Evolutionary conservation across 2,329 filamentous ascomycete genomes (phyloP), one percentile per base, ranked within the genome.

Genomic region (Akanthomyces dipterigenus): DNA sequence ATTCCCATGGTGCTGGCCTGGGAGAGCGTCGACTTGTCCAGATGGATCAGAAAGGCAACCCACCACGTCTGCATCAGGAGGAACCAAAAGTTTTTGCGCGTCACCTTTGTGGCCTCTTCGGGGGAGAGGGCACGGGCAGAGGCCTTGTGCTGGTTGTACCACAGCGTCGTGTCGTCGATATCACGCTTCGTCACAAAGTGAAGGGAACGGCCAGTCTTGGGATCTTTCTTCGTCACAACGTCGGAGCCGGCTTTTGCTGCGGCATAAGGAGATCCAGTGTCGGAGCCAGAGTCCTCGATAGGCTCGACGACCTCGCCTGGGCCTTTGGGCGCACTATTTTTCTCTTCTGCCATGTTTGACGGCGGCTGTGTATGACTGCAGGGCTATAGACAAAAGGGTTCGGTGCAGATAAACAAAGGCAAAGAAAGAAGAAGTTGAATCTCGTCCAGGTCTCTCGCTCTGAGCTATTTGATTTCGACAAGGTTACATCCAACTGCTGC

Each of bases 1-100:
- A 68, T 65, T 36, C 67, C 67, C 66, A 68, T 68, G 45, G 65
- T 66, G 48, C 64, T 67, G 38, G 67, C 67, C 50, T 65, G 63
- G 1, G 65, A 65, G 2, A 68, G 64, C 0, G 67, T 68, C 20
- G 67, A 68, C 53, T 68, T 67, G 63, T 68, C 67, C 6, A 68
- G 60, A 55, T 68, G 67, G 53, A 68, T 68, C n/a, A 68, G 56
- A 50, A 68, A 68, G 24, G 65, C 64, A 9, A 67, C 57, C 63
- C 65, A 67, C 65, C 65, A 67, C 5, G 67, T 68, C 63, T 68
- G 66, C 18, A 43, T 51, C 12, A 68, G 45, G 7, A 68, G 62
- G 46, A 64, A 67, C 67, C 67, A 68, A 45, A 68, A 67, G 63
- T 67, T 67, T 45, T 65, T 67, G 51, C 62, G 65, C 42, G 56